Base-by-base conservation (phyloP, 768 basidiomycete genomes). In the Collybia sp. region DNA sequence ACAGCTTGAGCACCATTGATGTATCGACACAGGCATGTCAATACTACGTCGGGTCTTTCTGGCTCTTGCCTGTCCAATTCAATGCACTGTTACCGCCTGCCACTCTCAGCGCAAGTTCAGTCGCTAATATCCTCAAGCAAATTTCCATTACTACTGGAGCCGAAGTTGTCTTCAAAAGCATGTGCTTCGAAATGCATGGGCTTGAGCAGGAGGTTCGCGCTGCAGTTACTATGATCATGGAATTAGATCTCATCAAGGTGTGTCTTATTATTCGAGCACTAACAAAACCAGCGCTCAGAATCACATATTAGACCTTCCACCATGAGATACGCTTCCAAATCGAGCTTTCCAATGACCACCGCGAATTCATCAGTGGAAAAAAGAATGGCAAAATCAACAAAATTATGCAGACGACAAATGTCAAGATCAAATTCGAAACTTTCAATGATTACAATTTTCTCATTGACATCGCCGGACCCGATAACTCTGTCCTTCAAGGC, bases 341-440 rank as follows among this genome's bases (percentile, higher is more conserved):
- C 45, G 96, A 99, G 66, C 80, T 97, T 5, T 88, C 93, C 36
- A 95, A 95, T 63, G 96, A 99, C 63, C 94, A 98, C 55, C 84
- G 94, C 48, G 95, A 99, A 56, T 99, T 98, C 69, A 96, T 99
- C 65, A 90, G 88, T 46, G 95, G 95, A 37, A 99, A 99, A 76
- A 97, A 98, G 76, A 97, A 98, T 58, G 95, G 95, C 47, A 99
- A 99, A 70, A 92, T 97, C 66, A 97, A 97, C 74, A 98, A 97
- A 72, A 96, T 98, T 63, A 97, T 97, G 92, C 93, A 97, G 66
- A 86, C 84, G 11, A 88, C 94, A 25, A 90, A 88, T 55, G 93
- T 94, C 62, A 95, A 96, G 71, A 96, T 99, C 75, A 96, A 96
- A 68, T 97, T 97, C 52, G 95, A 98, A 72, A 95, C 94, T 5